Evolutionary conservation across 257 asterid genomes (phyloP).

Genomic region (Plantago ovata): DNA sequence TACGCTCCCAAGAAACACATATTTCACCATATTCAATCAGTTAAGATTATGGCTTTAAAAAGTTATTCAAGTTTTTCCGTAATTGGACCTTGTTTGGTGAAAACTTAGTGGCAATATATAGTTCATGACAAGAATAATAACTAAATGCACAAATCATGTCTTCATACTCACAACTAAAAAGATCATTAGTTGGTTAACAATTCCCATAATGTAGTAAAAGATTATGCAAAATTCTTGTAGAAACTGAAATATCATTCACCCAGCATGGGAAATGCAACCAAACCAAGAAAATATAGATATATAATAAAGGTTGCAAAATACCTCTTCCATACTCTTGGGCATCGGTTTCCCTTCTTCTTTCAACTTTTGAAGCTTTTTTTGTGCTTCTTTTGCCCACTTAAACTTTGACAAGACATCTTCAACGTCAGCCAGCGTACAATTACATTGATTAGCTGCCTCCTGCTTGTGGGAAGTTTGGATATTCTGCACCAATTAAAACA

Average conservation of each 20-base stretch:
- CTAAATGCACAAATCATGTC: no score
- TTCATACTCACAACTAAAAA: no score
- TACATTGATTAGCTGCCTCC: conserved; percentile 73
- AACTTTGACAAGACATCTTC: conserved; percentile 69
- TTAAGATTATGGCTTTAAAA: not conserved
- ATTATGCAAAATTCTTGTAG: no score
- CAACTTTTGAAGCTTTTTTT: conserved; percentile 57
- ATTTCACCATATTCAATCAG: not conserved
- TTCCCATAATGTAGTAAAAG: no score
- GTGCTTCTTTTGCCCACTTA: conserved; percentile 90
- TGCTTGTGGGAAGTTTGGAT: conserved; percentile 52
- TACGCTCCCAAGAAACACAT: not conserved
- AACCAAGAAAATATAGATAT: no score
- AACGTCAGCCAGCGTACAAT: conserved; percentile 70
- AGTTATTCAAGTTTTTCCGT: no score
- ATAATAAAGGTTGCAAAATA: conserved; percentile 18
- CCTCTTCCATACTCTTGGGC: conserved; percentile 87
- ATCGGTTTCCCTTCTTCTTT: conserved; percentile 81
- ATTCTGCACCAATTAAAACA: conserved; percentile 40
- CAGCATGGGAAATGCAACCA: no score
- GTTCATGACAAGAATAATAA: no score
- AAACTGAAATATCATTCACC: no score
- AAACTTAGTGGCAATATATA: no score
- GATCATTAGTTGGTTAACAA: no score
- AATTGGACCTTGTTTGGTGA: no score